Evolutionary conservation across 2,329 filamentous ascomycete genomes (phyloP).

Genomic region (Neobulgaria alba): DNA sequence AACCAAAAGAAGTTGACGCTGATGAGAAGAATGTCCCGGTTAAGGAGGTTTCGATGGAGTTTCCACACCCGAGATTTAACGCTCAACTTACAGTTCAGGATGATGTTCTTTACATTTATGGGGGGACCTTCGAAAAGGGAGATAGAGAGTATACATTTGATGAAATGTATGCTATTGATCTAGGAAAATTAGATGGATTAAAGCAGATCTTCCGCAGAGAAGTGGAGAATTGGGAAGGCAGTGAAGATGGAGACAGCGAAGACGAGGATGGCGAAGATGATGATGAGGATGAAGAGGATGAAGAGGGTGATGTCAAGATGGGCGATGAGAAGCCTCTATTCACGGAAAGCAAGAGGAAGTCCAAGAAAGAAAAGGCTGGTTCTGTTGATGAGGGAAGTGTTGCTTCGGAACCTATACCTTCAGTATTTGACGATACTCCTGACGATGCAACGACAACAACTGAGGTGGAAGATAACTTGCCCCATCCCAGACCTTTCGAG

Average conservation of each 20-base stretch:
- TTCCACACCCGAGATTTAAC: slow-evolving; percentile 88
- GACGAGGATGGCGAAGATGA: slow-evolving; percentile 47
- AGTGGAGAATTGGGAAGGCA: slow-evolving; percentile 74
- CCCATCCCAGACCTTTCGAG: slow-evolving; percentile 55
- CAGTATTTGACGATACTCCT: slow-evolving; percentile 47
- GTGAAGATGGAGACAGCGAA: slow-evolving; percentile 53
- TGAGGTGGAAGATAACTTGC: slow-evolving; percentile 25
- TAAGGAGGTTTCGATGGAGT: slow-evolving; percentile 64
- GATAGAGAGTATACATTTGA: slow-evolving; percentile 95
- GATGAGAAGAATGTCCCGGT: slow-evolving; percentile 49
- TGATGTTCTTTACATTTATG: slow-evolving; percentile 88
- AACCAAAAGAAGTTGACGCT: slow-evolving; percentile 40
- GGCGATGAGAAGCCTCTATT: slow-evolving; percentile 26
- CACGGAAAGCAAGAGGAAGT: slow-evolving; percentile 39
- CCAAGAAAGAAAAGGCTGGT: slow-evolving; percentile 47
- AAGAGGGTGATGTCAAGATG: slow-evolving; percentile 38
- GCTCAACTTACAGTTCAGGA: slow-evolving; percentile 84
- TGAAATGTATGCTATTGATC: slow-evolving; percentile 84
- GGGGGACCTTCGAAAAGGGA: slow-evolving; percentile 90
- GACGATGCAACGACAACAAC: slow-evolving; percentile 15
- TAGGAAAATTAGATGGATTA: slow-evolving; percentile 92
- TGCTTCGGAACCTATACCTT: slow-evolving; percentile 33
- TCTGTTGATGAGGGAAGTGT: slow-evolving; percentile 32
- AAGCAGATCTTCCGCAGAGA: slow-evolving; percentile 84
- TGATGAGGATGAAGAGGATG: slow-evolving; percentile 38